Evolutionary conservation across 352 stramenopile genomes (phyloP).

Genomic region (Phytopythium helicoides): DNA sequence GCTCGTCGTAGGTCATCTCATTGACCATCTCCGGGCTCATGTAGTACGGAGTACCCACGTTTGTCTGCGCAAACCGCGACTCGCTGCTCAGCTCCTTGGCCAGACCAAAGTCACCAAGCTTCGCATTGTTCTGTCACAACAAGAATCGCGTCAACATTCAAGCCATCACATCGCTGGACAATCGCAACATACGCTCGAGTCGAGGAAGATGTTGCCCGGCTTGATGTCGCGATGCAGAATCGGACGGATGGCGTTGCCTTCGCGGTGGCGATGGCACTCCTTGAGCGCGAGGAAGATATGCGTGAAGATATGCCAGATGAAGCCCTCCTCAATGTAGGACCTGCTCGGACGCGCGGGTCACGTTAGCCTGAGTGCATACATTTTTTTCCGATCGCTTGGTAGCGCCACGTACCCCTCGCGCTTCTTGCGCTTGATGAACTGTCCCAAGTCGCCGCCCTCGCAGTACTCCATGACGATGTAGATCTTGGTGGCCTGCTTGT

Average conservation of each 20-base stretch:
- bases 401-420: constrained; percentile 64
- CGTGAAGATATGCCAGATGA: constrained; percentile 93
- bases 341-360: constrained; percentile 20
- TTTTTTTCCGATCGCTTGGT: background rate
- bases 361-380: constrained; percentile 5
- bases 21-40: constrained; percentile 93
- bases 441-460: constrained; percentile 86
- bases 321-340: constrained; percentile 90
- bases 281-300: constrained; percentile 92
- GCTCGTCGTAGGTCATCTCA: constrained; percentile 91
- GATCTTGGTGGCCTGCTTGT: constrained; percentile 90
- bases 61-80: constrained; percentile 89
- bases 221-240: constrained; percentile 93
- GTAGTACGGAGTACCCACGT: constrained; percentile 93
- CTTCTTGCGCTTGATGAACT: constrained; percentile 91
- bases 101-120: constrained; percentile 91
- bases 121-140: constrained; percentile 80
- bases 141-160: too few species aligned
- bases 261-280: constrained; percentile 87
- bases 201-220: constrained; percentile 91
- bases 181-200: constrained; percentile 67
- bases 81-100: constrained; percentile 90
- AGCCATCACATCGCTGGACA: background rate
- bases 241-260: constrained; percentile 72
- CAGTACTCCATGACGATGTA: constrained; percentile 96